A percentile compares a stretch with the other conserved stretches of the same genome.
Conservation (phyloP, 805 yeast genomes). For the Kluyveromyces siamensis region DNA sequence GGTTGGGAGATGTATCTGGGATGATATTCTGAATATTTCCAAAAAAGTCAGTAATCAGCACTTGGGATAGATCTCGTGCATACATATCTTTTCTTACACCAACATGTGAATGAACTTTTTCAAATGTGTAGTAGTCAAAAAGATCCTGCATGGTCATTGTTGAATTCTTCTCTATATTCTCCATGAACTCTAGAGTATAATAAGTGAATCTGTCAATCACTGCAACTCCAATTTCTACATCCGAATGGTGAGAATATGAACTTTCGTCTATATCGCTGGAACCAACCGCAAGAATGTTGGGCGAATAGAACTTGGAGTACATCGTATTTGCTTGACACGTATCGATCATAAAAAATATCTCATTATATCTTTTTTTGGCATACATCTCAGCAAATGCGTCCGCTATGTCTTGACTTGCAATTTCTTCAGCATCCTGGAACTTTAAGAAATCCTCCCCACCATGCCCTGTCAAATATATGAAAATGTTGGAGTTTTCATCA, state of each 20-base stretch:
- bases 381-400: conserved; percentile 97
- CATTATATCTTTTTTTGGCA: conserved; percentile 90
- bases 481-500: conserved; percentile 89
- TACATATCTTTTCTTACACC: conserved; percentile 85
- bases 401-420: conserved; percentile 89
- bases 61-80: conserved; percentile 49
- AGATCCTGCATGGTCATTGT: conserved; percentile 70
- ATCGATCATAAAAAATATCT: conserved; percentile 94
- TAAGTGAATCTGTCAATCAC: conserved; percentile 95
- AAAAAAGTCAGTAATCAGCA: conserved; percentile 83
- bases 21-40: conserved; percentile 83
- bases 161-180: conserved; percentile 68
- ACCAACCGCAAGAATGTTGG: conserved; percentile 88
- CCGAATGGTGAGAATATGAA: conserved; percentile 93
- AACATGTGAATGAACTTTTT: conserved; percentile 80
- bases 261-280: conserved; percentile 82
- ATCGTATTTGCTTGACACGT: conserved; percentile 98
- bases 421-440: conserved; percentile 97
- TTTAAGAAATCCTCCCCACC: conserved; percentile 97
- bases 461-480: conserved; percentile 95
- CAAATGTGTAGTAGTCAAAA: conserved; percentile 76
- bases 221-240: conserved; percentile 92
- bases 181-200: conserved; percentile 81
- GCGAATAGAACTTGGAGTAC: conserved; percentile 88
- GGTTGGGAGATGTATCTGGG: conserved; percentile 32